Base-by-base conservation (phyloP, 75 land plant genomes). In the Adiantum capillusveneris region DNA sequence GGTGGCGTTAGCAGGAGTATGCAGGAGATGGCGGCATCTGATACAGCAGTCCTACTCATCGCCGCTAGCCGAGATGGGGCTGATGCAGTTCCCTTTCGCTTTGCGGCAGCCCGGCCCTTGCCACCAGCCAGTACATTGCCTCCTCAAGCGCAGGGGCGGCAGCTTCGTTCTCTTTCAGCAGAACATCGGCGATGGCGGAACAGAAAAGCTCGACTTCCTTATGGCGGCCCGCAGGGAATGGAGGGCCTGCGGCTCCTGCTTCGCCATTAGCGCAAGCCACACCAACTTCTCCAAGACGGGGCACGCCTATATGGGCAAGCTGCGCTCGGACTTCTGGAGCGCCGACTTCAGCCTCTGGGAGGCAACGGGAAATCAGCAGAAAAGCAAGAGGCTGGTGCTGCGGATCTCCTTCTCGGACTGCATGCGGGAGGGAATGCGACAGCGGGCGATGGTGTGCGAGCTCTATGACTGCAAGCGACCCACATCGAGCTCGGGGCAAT, bases 1-100 rank as follows among this genome's bases (percentile, higher is more conserved):
- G 22, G 68, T 65, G 28, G 68, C 68, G 18, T 11, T 65, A 25
- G 63, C 62, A 5, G 68, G 62, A 14, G 61, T 57, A 1, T 65
- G 68, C 30, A 21, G 68, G 25, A 31, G 60, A 16, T 65, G 68
- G 68, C 53, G 68, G 26, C 61, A 22, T 20, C 24, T 51, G 37
- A 31, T 64, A 20, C 66, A 17, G 39, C 37, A 51, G 66, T 13
- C 29, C 50, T 36, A n/a, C 45, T 25, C 50, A 16, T 41, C 18
- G 19, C 50, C 16, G 28, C n/a, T n/a, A n/a, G n/a, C n/a, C n/a
- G n/a, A n/a, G n/a, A 24, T 5, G 20, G 59, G 26, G 36, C 21
- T 53, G 17, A 21, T 34, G 7, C 66, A 18, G 7, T 22, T 22
- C 6, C 39, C 5, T 20, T 65, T n/a, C 17, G 56, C 28, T 19